Evolutionary conservation across 805 yeast species (phyloP).

Genomic region (Schizosaccharomyces lindneri): DNA sequence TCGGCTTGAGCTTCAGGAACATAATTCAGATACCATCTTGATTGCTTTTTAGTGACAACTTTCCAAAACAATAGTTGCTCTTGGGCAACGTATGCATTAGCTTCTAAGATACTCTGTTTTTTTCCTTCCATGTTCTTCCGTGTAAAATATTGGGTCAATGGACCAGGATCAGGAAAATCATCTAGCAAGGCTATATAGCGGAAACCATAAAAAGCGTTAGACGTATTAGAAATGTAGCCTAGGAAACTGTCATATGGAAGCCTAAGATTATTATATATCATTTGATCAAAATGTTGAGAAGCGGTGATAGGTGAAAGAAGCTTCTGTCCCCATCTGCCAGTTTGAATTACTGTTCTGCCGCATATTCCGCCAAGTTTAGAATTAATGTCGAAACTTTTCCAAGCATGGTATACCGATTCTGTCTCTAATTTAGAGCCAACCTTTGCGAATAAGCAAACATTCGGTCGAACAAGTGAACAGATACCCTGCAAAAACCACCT

Average conservation of each 20-base stretch:
- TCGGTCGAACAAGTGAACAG: slow-evolving; percentile 59
- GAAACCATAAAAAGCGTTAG: slow-evolving; percentile 93
- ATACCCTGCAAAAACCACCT: slow-evolving; percentile 93
- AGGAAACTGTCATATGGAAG: slow-evolving; percentile 88
- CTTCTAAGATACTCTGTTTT: slow-evolving; percentile 62
- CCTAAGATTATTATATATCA: slow-evolving; percentile 81
- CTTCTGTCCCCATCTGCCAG: slow-evolving; percentile 34
- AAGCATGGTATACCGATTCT: slow-evolving; percentile 63
- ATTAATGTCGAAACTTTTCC: slow-evolving; percentile 59
- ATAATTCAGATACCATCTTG: slow-evolving; percentile 58
- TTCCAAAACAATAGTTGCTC: slow-evolving; percentile 90
- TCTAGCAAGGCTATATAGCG: slow-evolving; percentile 55
- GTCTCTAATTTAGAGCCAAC: slow-evolving; percentile 84
- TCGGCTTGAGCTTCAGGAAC: slow-evolving; percentile 76
- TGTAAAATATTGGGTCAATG: slow-evolving; percentile 69
- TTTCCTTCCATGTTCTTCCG: slow-evolving; percentile 63
- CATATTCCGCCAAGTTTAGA: slow-evolving; percentile 89
- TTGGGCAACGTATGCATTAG: slow-evolving; percentile 93
- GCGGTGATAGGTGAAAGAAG: slow-evolving; percentile 74
- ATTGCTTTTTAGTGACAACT: slow-evolving; percentile 57
- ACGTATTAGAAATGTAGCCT: slow-evolving; percentile 82
- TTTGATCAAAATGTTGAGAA: slow-evolving; percentile 90
- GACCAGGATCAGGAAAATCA: slow-evolving; percentile 48
- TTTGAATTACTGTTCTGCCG: slow-evolving; percentile 78
- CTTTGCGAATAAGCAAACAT: slow-evolving; percentile 60